Evolutionary conservation across 2,329 filamentous ascomycete species (phyloP).

Genomic region (Myriosclerotinia curreyana): DNA sequence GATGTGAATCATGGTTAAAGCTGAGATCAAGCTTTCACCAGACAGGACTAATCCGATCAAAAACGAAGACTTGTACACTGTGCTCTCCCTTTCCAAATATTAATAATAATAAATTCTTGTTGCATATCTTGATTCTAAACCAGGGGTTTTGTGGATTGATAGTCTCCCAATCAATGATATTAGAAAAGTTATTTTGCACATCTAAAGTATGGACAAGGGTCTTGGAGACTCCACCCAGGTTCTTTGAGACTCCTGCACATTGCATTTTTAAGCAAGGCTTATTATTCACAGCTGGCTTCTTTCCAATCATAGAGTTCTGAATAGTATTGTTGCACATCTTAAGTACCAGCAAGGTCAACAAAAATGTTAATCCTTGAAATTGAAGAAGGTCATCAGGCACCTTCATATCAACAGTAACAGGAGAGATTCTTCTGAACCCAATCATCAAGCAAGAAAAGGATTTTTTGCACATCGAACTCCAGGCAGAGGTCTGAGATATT

Average conservation of each 20-base stretch:
- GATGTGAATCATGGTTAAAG: too few species aligned
- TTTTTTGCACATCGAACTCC: background rate
- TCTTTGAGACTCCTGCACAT: background rate
- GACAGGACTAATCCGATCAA: too few species aligned
- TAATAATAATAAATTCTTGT: too few species aligned
- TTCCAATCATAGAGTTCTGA: background rate
- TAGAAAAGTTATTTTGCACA: too few species aligned
- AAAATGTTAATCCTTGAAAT: background rate
- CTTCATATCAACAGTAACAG: background rate
- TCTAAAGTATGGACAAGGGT: too few species aligned
- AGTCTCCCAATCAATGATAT: too few species aligned
- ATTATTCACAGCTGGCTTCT: background rate
- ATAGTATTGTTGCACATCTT: background rate
- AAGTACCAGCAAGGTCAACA: background rate
- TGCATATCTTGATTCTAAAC: too few species aligned
- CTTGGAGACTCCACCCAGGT: too few species aligned
- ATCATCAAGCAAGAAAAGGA: background rate
- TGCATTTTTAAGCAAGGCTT: background rate
- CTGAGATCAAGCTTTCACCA: too few species aligned
- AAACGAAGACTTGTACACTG: too few species aligned
- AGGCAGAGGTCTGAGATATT: background rate
- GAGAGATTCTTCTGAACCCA: background rate
- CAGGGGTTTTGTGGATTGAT: too few species aligned
- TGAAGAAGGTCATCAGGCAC: background rate
- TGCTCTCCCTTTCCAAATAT: too few species aligned